These are phyloP conservation scores for Phytophthora nicotianae DNA, from an alignment of 352 stramenopile species.

Conservation along the genomic window DNA sequence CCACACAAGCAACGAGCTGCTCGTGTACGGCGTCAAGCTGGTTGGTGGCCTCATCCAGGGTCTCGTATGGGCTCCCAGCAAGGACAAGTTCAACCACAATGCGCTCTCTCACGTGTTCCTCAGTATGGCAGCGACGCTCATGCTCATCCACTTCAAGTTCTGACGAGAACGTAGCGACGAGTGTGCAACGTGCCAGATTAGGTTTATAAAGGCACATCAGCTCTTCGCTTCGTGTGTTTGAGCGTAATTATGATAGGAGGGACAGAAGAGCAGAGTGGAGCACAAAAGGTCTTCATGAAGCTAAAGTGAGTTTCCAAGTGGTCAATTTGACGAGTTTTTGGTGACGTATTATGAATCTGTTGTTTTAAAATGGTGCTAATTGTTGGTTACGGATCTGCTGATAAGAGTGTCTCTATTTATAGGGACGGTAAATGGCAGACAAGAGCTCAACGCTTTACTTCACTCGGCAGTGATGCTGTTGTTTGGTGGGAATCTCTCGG, in stretches of 20 bases:
- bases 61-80: conserved; percentile 80
- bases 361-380: conserved; percentile 4
- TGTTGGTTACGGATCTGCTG: conserved; percentile 13
- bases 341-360: conserved; percentile 7
- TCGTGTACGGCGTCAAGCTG: conserved; percentile 85
- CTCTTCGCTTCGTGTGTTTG: too few species aligned
- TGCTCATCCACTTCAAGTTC: conserved; percentile 84
- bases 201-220: conserved; percentile 30
- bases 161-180: conserved; percentile 29
- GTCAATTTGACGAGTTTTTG: conserved; percentile 29
- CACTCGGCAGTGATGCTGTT: conserved; percentile 51
- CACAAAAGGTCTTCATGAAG: conserved; percentile 33
- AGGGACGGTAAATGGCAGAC: too few species aligned
- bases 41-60: conserved; percentile 80
- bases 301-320: conserved; percentile 25
- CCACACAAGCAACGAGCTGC: conserved; percentile 79
- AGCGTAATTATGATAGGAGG: conserved; percentile 30
- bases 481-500: conserved; percentile 70
- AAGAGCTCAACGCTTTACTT: background rate
- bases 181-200: conserved; percentile 12
- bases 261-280: conserved; percentile 20
- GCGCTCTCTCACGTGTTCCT: conserved; percentile 87
- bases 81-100: conserved; percentile 90
- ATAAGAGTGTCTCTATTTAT: too few species aligned
- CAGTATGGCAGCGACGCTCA: conserved; percentile 80